phyloP scores from a whole-genome alignment of 352 stramenopile species.

The Blastocystis sp. region DNA sequence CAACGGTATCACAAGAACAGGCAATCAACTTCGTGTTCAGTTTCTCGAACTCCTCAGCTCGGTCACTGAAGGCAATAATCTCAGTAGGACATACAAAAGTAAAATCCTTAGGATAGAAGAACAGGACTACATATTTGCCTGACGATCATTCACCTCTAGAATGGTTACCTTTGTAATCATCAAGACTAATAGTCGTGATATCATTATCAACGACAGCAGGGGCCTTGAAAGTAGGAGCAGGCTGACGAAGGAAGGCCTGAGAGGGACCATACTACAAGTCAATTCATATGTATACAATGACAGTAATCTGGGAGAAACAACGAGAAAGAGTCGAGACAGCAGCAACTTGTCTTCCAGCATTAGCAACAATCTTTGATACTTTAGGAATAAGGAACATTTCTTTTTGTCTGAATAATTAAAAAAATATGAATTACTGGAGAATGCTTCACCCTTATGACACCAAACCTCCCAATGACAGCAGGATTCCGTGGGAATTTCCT shows the following conservation, averaged over 20 bases:
- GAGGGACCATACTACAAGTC: slow-evolving; percentile 36
- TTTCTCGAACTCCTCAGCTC: slow-evolving; percentile 74
- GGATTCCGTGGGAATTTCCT: background rate
- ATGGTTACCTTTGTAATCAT: slow-evolving; percentile 71
- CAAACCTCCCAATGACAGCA: background rate
- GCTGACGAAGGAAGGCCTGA: slow-evolving; percentile 68
- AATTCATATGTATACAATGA: background rate
- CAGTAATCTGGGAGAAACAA: slow-evolving; percentile 55
- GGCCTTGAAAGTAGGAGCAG: slow-evolving; percentile 73
- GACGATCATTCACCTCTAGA: background rate
- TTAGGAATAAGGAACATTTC: slow-evolving; percentile 58
- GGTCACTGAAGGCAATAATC: slow-evolving; percentile 80
- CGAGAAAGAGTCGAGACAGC: background rate
- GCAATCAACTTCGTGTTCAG: slow-evolving; percentile 74
- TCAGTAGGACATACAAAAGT: slow-evolving; percentile 83
- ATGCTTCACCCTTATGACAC: background rate
- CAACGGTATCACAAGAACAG: slow-evolving; percentile 77
- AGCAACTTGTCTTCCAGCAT: slow-evolving; percentile 5
- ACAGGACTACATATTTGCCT: slow-evolving; percentile 80
- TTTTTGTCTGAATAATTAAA: background rate
- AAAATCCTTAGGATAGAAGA: slow-evolving; percentile 84
- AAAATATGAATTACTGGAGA: background rate
- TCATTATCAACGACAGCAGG: slow-evolving; percentile 74
- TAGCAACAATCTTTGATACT: slow-evolving; percentile 25
- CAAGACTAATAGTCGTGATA: slow-evolving; percentile 76